Percentiles rank a stretch among this genome's conserved stretches.
Conservation (phyloP, 768 basidiomycete species). For the Hypholoma fasciculare region DNA sequence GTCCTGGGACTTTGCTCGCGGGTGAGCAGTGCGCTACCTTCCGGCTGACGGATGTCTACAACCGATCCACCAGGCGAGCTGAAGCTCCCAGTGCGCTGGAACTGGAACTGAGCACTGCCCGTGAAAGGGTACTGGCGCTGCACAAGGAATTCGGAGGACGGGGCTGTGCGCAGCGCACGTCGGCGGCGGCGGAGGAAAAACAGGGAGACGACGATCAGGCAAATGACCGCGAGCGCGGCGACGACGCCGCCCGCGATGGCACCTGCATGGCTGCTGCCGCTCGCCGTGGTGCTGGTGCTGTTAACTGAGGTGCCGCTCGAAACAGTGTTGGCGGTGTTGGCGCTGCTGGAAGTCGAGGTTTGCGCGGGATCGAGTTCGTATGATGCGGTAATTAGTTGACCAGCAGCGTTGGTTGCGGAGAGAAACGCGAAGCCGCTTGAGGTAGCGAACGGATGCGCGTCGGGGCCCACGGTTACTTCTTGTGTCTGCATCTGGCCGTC, state of each 20-base stretch:
- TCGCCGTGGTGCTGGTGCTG: background rate
- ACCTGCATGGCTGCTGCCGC: conserved; percentile 31
- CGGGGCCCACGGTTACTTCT: too few species aligned
- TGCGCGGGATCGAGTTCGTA: too few species aligned
- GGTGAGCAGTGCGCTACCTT: background rate
- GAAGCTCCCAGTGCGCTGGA: conserved; percentile 2
- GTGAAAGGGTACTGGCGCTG: conserved; percentile 11
- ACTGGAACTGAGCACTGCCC: conserved; percentile 12
- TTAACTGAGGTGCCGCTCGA: background rate
- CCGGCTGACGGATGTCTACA: background rate
- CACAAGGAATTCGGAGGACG: conserved; percentile 59
- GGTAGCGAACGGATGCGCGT: too few species aligned
- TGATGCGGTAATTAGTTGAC: too few species aligned
- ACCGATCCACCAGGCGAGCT: background rate
- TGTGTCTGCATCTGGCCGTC: too few species aligned
- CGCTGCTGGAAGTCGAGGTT: background rate
- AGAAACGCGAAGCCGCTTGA: too few species aligned
- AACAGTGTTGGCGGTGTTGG: background rate
- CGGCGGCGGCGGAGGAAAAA: conserved; percentile 44
- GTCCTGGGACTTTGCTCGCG: background rate
- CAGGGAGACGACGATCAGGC: conserved; percentile 31
- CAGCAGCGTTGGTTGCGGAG: too few species aligned
- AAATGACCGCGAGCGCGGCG: conserved; percentile 43
- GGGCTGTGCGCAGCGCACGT: conserved; percentile 42
- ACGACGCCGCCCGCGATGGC: conserved; percentile 56